These are phyloP conservation scores for Mortierella sp. DNA, from an alignment of 371 early-diverging fungal species.

Conservation along the genomic window DNA sequence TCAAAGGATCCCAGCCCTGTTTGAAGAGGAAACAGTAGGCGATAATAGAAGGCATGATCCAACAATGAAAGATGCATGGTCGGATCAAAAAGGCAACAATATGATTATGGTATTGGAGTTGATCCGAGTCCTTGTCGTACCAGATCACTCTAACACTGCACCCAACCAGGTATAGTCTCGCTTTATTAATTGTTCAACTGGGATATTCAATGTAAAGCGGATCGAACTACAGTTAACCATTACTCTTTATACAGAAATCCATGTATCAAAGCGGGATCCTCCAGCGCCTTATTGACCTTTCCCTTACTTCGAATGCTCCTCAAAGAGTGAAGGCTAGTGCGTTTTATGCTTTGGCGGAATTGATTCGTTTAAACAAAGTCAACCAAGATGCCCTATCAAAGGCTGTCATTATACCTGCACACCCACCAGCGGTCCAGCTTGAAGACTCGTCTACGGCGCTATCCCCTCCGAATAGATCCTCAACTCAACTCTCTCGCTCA, in stretches of 20 bases:
- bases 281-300: conserved; percentile 61
- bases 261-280: conserved; percentile 85
- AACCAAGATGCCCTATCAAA: conserved; percentile 83
- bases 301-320: conserved; percentile 62
- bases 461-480: conserved; percentile 31
- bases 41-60: conserved; percentile 59
- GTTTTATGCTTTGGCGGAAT: conserved; percentile 86
- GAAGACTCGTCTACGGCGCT: conserved; percentile 19
- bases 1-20: conserved; percentile 81
- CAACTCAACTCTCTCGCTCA: conserved; percentile 38
- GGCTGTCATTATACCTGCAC: conserved; percentile 59
- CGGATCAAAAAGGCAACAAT: conserved; percentile 86
- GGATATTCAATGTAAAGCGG: not conserved
- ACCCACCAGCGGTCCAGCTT: conserved; percentile 19
- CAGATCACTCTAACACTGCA: conserved; percentile 86
- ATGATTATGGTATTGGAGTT: conserved; percentile 86
- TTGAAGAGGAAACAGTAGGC: conserved; percentile 59
- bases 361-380: conserved; percentile 77
- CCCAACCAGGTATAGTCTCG: conserved; percentile 77
- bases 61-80: conserved; percentile 66
- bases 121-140: conserved; percentile 89
- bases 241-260: conserved; percentile 61
- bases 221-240: not conserved
- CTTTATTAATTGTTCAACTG: not conserved
- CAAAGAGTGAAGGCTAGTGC: conserved; percentile 68